Conservation (phyloP, 345 rosid species). For the Citrus unshiu region DNA sequence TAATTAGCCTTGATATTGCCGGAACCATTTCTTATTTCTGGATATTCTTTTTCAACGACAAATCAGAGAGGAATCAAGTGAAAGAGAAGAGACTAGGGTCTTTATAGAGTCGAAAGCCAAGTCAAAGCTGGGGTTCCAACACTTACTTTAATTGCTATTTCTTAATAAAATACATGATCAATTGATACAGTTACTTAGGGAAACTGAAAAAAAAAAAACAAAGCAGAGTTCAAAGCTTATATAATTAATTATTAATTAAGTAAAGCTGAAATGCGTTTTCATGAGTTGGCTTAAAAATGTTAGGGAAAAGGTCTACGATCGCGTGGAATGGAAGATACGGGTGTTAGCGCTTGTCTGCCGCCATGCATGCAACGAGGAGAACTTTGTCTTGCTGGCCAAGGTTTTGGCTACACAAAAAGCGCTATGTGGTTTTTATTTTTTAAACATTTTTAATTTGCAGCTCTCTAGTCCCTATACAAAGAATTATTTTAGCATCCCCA, state of each 20-base stretch:
- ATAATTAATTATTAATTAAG: background rate
- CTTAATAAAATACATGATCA: constrained; percentile 2
- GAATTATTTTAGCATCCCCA: background rate
- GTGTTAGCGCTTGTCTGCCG: constrained; percentile 53
- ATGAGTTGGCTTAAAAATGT: constrained; percentile 16
- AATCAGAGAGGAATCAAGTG: constrained; percentile 20
- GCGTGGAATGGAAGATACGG: constrained; percentile 49
- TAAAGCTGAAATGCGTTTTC: constrained; percentile 4
- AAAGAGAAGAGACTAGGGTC: constrained; percentile 13
- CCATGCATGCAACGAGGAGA: constrained; percentile 52
- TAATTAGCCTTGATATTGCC: constrained; percentile 14
- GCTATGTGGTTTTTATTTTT: background rate
- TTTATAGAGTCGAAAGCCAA: constrained; percentile 32
- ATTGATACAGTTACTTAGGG: constrained; percentile 20
- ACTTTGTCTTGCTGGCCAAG: constrained; percentile 22
- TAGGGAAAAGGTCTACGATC: constrained; percentile 24
- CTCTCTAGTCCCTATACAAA: constrained; percentile 13
- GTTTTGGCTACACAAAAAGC: background rate
- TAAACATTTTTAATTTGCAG: background rate
- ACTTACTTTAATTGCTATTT: background rate
- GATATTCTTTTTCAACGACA: constrained; percentile 4
- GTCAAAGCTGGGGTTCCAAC: constrained; percentile 36
- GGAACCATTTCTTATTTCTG: too few relatives aligned
- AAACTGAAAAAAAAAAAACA: constrained; percentile 20
- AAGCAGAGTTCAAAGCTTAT: constrained; percentile 4